Base-by-base conservation (phyloP, 164 flowering plant genomes). In the Stephania yunnanensis region DNA sequence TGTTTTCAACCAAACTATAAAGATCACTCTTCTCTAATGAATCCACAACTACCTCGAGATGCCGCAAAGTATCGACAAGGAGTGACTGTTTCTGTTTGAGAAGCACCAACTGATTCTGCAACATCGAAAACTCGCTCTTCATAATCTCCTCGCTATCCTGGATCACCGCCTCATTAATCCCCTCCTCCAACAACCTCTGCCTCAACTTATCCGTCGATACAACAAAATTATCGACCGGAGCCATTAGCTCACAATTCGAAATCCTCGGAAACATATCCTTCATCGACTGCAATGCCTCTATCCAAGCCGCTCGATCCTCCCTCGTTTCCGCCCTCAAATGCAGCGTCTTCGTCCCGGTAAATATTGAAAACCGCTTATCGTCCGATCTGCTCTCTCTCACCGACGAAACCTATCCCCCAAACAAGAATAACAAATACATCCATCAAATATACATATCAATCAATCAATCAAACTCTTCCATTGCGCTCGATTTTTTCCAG, bases 231-330 rank as follows among this genome's bases (percentile, higher is more conserved):
- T 58, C 75, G n/a, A 44, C 31, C 52, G 69, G 69, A 7, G 75
- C 53, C 69, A 73, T 42, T 5, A 73, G 63, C 44, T 73, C 75
- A 55, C 68, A 25, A 22, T 73, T 73, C 17, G 75, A 73, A 48
- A 73, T 73, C 52, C 75, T 30, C 17, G 97, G 99, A 68, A 93
- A 95, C 97, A 95, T 87, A 71, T 93, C 97, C 77, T 95, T 95
- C 73, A 95, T 90, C 7, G 97, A 92, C 79, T 89, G 98, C 83
- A 95, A 83, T 29, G 97, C 96, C 45, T 95, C 97, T 87, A 95
- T 80, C 99, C 99, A 95, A 6, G 87, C 78, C 17, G 73, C 75
- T 63, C 94, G 83, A 80, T 92, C 98, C 17, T 95, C 99, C 46
- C 93, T 80, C 1, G 90, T 78, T n/a, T 95, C 98, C 0, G 97